Conservation (phyloP, 2,329 filamentous ascomycete genomes). For the Polychaeton citri region DNA sequence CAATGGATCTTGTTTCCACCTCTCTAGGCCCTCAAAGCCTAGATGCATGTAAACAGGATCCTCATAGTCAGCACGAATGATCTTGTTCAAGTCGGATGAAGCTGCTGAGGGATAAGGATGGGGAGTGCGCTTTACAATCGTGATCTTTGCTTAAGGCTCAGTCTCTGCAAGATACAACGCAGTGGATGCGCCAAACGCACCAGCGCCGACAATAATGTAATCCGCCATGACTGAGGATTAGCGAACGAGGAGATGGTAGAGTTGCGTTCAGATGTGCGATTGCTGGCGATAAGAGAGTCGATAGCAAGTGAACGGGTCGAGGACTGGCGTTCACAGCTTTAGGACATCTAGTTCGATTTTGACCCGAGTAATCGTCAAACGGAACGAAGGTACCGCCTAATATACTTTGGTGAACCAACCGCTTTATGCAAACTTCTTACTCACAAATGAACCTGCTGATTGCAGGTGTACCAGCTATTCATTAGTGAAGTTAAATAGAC, state of each 20-base stretch:
- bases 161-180: slow-evolving; percentile 29
- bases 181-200: slow-evolving; percentile 43
- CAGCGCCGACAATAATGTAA: slow-evolving; percentile 22
- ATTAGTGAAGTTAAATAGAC: background rate
- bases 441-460: background rate
- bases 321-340: background rate
- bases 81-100: slow-evolving; percentile 63
- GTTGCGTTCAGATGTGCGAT: background rate
- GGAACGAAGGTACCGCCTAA: background rate
- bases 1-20: slow-evolving; percentile 45
- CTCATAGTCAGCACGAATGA: slow-evolving; percentile 55
- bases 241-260: background rate
- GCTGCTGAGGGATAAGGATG: slow-evolving; percentile 36
- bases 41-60: slow-evolving; percentile 50
- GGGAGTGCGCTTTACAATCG: slow-evolving; percentile 26
- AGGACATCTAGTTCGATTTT: background rate
- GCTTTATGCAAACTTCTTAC: background rate
- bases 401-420: background rate
- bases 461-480: background rate
- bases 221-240: background rate
- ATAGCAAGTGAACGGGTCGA: background rate
- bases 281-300: background rate
- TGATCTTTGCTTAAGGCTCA: slow-evolving; percentile 27
- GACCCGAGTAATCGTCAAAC: background rate
- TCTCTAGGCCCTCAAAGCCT: slow-evolving; percentile 51